Evolutionary conservation across 306 rosid genomes (phyloP).

Genomic region (Hippophae gyantsensis): DNA sequence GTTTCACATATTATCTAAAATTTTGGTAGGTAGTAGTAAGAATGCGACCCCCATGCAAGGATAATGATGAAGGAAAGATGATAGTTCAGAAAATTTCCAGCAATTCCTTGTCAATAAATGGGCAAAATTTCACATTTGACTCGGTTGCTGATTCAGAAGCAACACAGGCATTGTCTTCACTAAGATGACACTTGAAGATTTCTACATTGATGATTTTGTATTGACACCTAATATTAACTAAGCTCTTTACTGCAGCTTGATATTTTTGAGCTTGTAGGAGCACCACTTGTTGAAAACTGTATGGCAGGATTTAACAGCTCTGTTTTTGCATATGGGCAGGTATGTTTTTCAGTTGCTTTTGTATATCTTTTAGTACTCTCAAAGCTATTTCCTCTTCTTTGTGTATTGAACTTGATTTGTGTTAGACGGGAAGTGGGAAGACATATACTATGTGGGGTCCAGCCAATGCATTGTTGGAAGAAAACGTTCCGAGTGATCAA

Average conservation of each 20-base stretch:
- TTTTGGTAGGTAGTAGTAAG: conserved; percentile 66
- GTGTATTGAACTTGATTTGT: conserved; percentile 9
- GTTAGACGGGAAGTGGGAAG: conserved; percentile 96
- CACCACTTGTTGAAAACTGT: conserved; percentile 85
- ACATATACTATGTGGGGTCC: conserved; percentile 99
- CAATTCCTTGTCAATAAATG: conserved; percentile 66
- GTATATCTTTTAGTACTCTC: not conserved
- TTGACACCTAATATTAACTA: conserved; percentile 5
- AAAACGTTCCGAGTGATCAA: conserved; percentile 48
- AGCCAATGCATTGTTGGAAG: conserved; percentile 68
- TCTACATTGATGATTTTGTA: conserved; percentile 5
- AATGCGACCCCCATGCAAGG: conserved; percentile 62
- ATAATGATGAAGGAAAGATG: conserved; percentile 66
- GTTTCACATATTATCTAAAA: not conserved
- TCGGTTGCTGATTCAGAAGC: conserved; percentile 73
- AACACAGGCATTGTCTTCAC: conserved; percentile 59
- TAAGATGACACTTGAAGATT: conserved; percentile 8
- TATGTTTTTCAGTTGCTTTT: conserved; percentile 14
- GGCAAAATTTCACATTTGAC: conserved; percentile 85
- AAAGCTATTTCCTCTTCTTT: not conserved
- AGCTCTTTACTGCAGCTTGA: conserved; percentile 52
- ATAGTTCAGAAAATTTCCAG: conserved; percentile 66
- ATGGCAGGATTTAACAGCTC: conserved; percentile 97
- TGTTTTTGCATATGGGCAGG: conserved; percentile 98
- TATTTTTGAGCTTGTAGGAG: conserved; percentile 85